These are phyloP conservation scores for Ailanthus altissimus DNA, from an alignment of 345 rosid genomes.

Conservation along the genomic window DNA sequence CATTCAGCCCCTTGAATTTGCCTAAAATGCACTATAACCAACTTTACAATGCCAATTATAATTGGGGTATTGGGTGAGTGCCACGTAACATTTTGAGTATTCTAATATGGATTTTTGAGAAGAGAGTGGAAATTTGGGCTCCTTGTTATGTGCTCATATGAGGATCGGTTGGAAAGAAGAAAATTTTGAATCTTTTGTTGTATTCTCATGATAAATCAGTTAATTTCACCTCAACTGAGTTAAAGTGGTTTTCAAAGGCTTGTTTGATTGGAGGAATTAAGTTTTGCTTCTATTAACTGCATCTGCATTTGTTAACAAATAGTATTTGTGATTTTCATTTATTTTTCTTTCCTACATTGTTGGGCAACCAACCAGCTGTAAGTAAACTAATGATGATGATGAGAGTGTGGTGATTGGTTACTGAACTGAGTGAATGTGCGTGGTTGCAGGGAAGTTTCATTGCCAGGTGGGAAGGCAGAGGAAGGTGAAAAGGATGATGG, in stretches of 20 bases:
- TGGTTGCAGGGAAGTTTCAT: constrained; percentile 73
- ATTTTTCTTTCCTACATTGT: neutral
- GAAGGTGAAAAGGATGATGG: constrained; percentile 69
- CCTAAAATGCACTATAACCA: too few relatives aligned
- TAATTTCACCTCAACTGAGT: neutral
- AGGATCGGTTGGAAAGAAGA: neutral
- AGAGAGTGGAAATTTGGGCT: neutral
- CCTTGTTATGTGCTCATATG: neutral
- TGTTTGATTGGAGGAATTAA: neutral
- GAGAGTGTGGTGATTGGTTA: constrained; percentile 9
- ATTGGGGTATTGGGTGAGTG: too few relatives aligned
- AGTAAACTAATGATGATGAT: neutral
- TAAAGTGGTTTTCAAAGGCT: neutral
- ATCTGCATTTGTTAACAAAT: neutral
- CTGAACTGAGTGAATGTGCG: constrained; percentile 12
- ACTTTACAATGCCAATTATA: too few relatives aligned
- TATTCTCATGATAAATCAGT: neutral
- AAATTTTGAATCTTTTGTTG: neutral
- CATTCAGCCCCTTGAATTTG: too few relatives aligned
- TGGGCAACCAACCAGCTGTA: neutral
- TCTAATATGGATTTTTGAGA: neutral
- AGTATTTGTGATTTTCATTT: neutral
- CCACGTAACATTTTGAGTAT: neutral
- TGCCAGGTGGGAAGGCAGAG: constrained; percentile 81
- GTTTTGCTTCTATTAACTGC: neutral